Conservation (phyloP, 345 rosid genomes). For the Aethionema arabicum region DNA sequence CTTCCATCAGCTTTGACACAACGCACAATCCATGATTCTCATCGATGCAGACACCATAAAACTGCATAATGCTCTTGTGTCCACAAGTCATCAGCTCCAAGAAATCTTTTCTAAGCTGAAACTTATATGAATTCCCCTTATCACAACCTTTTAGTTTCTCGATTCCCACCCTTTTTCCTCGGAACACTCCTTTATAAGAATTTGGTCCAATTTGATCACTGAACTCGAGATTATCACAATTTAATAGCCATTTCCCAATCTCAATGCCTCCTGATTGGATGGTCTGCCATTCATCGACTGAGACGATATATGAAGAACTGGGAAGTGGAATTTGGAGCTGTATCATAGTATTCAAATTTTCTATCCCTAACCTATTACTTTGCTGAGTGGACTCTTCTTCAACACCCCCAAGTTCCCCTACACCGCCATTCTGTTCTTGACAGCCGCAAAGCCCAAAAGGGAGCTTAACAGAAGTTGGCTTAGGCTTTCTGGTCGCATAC, state of each 20-base stretch:
- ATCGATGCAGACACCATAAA: conserved; percentile 81
- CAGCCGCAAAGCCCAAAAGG: conserved; percentile 97
- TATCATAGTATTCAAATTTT: conserved; percentile 45
- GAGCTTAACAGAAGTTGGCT: conserved; percentile 66
- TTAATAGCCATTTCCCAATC: conserved; percentile 79
- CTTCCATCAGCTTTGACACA: conserved; percentile 89
- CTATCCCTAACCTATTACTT: conserved; percentile 48
- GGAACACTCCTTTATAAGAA: conserved; percentile 72
- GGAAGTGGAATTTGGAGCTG: conserved; percentile 83
- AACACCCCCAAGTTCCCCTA: conserved; percentile 59
- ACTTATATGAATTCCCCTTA: conserved; percentile 84
- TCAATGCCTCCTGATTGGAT: conserved; percentile 64
- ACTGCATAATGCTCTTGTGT: conserved; percentile 77
- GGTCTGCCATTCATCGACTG: conserved; percentile 94
- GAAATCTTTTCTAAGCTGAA: conserved; percentile 75
- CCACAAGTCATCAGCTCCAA: conserved; percentile 94
- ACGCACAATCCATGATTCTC: conserved; percentile 90
- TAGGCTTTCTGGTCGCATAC: conserved; percentile 66
- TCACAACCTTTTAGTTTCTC: conserved; percentile 97
- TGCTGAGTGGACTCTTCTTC: conserved; percentile 66
- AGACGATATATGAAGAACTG: conserved; percentile 58
- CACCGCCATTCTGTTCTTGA: conserved; percentile 74
- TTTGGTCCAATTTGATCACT: conserved; percentile 65
- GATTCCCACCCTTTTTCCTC: conserved; percentile 72
- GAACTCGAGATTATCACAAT: conserved; percentile 72